Evolutionary conservation across 352 stramenopile genomes (phyloP), one percentile per base, ranked within the genome.

Genomic region (Pythium sukuiense): DNA sequence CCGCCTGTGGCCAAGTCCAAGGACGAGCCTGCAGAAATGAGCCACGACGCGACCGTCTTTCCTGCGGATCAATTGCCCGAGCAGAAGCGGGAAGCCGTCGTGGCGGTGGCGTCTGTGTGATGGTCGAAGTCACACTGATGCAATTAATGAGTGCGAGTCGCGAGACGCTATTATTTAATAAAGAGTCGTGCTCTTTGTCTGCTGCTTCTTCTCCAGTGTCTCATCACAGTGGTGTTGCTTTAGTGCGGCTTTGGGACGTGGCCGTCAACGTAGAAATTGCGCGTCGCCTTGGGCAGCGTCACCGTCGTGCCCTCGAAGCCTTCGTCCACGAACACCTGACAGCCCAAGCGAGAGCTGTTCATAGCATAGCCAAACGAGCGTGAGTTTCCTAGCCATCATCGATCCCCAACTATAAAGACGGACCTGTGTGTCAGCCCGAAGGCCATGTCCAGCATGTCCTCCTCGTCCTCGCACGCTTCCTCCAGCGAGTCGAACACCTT

Each of bases 261-360:
- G 35, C 97, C 96, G 79, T 99, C 97, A 18, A 99, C 97, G 83
- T 99, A 99, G 71, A 99, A 99, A 86, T 99, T 99, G 67, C 97
- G 89, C 37, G 96, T 99, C 37, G 97, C 96, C 55, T 92, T 85
- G 11, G 98, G 98, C 61, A 99, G 82, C 70, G 86, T 90, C 64
- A 99, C 87, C 0, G 73, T 90, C 26, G 84, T 90, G 58, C 84
- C 81, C 58, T 92, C 97, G 72, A 99, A 98, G 53, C 84, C 79
- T 72, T 97, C 77, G 46, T 89, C 88, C 32, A 98, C 76, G 46
- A 97, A 74, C 50, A 98, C 90, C 59, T 97, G 90, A 65, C 89
- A 98, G 52, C 92, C 92, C 73, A 98, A 79, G 60, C 92, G 90
- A 54, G 90, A 97, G n/a, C 84, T 91, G 20, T 24, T 24, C 20